Conservation (phyloP, 352 stramenopile species). For the Phytophthora tentaculata region DNA sequence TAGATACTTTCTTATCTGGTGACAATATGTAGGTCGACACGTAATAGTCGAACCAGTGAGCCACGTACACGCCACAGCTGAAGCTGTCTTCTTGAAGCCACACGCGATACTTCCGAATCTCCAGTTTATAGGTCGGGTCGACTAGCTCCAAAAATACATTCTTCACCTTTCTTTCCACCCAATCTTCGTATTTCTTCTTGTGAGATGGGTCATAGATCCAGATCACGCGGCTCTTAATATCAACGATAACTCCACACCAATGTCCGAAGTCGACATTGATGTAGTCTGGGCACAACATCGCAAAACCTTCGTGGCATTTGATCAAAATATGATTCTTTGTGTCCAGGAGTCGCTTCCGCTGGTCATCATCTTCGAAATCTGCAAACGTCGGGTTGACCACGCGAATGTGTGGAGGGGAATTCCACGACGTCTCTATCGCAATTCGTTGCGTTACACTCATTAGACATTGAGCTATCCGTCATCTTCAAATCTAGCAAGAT, state of each 20-base stretch:
- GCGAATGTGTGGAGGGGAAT: no score
- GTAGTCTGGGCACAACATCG: neutral
- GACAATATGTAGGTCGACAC: neutral
- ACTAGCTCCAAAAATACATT: neutral
- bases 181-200: neutral
- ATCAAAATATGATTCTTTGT: no score
- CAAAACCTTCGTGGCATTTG: neutral
- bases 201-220: neutral
- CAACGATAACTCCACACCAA: neutral
- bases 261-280: neutral
- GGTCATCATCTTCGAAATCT: no score
- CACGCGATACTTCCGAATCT: neutral
- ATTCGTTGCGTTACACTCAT: neutral
- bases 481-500: neutral
- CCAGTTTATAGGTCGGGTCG: neutral
- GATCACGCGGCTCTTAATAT: neutral
- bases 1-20: neutral
- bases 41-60: neutral
- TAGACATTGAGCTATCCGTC: neutral
- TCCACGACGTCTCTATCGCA: no score
- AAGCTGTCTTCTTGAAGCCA: neutral
- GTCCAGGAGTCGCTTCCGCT: no score
- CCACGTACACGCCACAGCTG: neutral
- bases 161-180: neutral
- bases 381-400: no score